Base-by-base conservation (phyloP, 108 stramenopile species). In the Skeletonema menzelii region DNA sequence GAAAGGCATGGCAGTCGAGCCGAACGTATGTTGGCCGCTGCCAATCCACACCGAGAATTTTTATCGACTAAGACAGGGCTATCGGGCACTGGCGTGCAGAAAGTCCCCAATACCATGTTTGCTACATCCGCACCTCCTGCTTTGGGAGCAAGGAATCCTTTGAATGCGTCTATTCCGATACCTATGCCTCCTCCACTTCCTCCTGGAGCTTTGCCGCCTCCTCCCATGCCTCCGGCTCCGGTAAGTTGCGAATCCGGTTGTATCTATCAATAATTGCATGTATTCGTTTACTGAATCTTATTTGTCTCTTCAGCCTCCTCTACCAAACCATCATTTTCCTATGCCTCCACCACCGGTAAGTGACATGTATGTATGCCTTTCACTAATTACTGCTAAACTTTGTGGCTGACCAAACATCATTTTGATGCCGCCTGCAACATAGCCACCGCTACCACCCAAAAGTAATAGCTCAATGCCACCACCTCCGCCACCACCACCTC, bases 1-100 rank as follows among this genome's bases (percentile, higher is more conserved):
- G 98, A 98, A 73, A 79, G 99, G 11, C 99, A 99, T 80, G 99
- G 99, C 1, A 86, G 87, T 31, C 86, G 95, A 20, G 98, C 98
- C n/a, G 99, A 99, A 80, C 82, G 99, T 20, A 90, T 99, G 85
- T 82, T 99, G 69, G 98, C 99, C 3, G 94, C 96, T 8, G 82
- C 85, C 35, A 92, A 86, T 82, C 83, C 84, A 13, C 80, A 78
- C 31, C 76, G 79, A 12, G 63, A 75, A 49, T 80, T 76, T 78
- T 67, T 79, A 19, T 31, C 61, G 24, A 77, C 75, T 59, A 74
- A 79, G 65, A 70, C 83, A 17, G 76, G 75, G n/a, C 60, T 81
- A 47, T 27, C 31, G 11, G 68, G 53, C 24, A 59, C 53, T 22
- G 82, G 75, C 13, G 77, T 79, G 47, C 82, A 83, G 47, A 69